Percentiles rank a stretch among this genome's conserved stretches.
phyloP scores from a whole-genome alignment of 2,329 filamentous ascomycete species.

The Anthostomella pinea region DNA sequence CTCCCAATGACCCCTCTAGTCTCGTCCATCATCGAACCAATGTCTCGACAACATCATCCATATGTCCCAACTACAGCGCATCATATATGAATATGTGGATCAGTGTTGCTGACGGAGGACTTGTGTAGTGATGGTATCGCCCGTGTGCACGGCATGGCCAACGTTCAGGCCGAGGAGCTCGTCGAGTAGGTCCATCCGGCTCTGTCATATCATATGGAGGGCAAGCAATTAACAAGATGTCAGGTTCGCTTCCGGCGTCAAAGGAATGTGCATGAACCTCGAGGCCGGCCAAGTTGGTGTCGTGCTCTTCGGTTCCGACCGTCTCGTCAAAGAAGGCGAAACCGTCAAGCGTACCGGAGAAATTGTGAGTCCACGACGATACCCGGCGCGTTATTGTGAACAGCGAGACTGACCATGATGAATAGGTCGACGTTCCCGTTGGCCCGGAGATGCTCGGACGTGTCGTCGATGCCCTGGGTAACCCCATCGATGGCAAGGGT shows the following conservation, averaged over 20 bases:
- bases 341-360: conserved; percentile 99
- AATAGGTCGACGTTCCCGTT: conserved; percentile 92
- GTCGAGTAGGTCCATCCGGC: conserved; percentile 76
- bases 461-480: conserved; percentile 97
- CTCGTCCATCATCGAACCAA: conserved; percentile 3
- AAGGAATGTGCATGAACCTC: conserved; percentile 99
- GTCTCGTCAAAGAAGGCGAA: conserved; percentile 99
- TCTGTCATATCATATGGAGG: conserved; percentile 15
- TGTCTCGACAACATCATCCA: conserved; percentile 1
- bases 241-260: conserved; percentile 98
- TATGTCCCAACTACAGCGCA: conserved; percentile 1
- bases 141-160: conserved; percentile 99
- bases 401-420: conserved; percentile 2
- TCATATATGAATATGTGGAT: conserved; percentile 6
- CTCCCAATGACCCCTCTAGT: conserved; percentile 10
- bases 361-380: conserved; percentile 69
- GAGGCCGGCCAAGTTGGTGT: conserved; percentile 99
- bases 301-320: conserved; percentile 99
- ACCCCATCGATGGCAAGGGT: conserved; percentile 99
- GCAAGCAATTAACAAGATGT: conserved; percentile 16
- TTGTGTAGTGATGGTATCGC: conserved; percentile 94
- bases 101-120: conserved; percentile 23
- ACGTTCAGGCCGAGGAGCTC: conserved; percentile 99
- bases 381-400: not conserved
- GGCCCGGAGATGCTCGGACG: conserved; percentile 90